Base-by-base conservation (phyloP, 2,329 filamentous ascomycete species). In the Claviceps sp. region DNA sequence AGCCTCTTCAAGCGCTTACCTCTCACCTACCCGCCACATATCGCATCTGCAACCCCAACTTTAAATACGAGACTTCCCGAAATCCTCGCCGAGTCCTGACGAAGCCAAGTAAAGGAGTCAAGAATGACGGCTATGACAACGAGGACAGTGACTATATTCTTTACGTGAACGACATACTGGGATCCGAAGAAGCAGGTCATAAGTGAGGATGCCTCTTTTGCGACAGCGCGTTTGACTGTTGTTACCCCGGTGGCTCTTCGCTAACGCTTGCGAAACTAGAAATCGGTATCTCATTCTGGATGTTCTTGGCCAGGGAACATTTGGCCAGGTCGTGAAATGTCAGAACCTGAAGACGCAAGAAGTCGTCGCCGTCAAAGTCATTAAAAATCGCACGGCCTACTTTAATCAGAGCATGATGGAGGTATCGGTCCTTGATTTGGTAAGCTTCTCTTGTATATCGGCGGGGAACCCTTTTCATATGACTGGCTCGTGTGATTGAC, bases 381-480 rank as follows among this genome's bases (percentile, higher is more conserved):
- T 98, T 72, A 98, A 98, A 73, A 98, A 98, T 69, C 84, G 91
- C 62, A 98, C 93, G 1, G 93, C 93, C 40, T 98, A 98, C 68
- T 98, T 98, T 74, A 98, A 98, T 65, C 93, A 98, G 69, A 97
- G 93, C 68, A 98, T 98, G 93, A 98, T 98, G 93, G 93, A 98
- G 66, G 93, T 98, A 37, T 98, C 93, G 1, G 93, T 98, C 24
- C 76, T 98, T 53, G 93, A 98, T 68, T 66, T 98, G 76, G 89
- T 94, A 76, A 53, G 80, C 60, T 19, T 22, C 8, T 38, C 26
- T 30, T 34, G 30, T 34, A 34, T 11, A 34, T 30, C 10, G 30
- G 11, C 8, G 30, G 30, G 10, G 10, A 34, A 34, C 10, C 10
- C 30, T 34, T 34, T 11, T 11, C 4, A 34, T 34, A 11, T 11